A percentile compares a stretch with the other conserved stretches of the same genome.
phyloP scores from a whole-genome alignment of 495 filamentous ascomycete genomes.

The Lepidopterella palustris region DNA sequence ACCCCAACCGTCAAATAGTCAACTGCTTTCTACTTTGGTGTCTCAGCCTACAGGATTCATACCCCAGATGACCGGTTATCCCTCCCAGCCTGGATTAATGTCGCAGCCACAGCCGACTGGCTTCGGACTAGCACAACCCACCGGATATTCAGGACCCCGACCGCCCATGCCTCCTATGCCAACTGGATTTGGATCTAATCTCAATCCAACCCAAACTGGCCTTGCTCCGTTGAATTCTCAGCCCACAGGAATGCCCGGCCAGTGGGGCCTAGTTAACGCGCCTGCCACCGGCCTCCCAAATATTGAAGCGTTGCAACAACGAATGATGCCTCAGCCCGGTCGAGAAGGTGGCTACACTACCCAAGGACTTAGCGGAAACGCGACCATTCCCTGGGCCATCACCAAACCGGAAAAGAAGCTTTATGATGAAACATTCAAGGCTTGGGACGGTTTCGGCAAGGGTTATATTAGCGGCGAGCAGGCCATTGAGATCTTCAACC shows the following conservation, averaged over 20 bases:
- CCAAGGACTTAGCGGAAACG: constrained; percentile 81
- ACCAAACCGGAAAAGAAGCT: constrained; percentile 98
- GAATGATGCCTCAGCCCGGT: constrained; percentile 97
- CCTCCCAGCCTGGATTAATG: constrained; percentile 44
- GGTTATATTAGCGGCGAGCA: constrained; percentile 90
- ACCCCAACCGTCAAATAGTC: constrained; percentile 70
- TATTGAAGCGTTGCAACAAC: constrained; percentile 85
- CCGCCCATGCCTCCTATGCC: constrained; percentile 97
- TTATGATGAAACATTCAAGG: constrained; percentile 91
- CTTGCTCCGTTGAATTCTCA: constrained; percentile 72
- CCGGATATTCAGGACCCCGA: constrained; percentile 65
- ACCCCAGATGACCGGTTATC: constrained; percentile 42
- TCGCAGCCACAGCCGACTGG: constrained; percentile 46
- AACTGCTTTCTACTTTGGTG: constrained; percentile 68
- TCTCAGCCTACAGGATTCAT: constrained; percentile 70
- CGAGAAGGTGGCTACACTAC: constrained; percentile 91
- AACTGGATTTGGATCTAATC: constrained; percentile 60
- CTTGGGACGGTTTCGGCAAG: constrained; percentile 93
- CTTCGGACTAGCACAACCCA: constrained; percentile 50
- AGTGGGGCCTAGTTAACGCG: constrained; percentile 96
- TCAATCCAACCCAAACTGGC: constrained; percentile 60
- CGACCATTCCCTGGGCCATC: constrained; percentile 94
- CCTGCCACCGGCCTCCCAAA: constrained; percentile 86
- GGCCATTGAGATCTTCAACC: constrained; percentile 94
- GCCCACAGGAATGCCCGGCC: constrained; percentile 91